Base-by-base conservation (phyloP, 192 early-diverging fungal genomes). In the Coemansia sp. region DNA sequence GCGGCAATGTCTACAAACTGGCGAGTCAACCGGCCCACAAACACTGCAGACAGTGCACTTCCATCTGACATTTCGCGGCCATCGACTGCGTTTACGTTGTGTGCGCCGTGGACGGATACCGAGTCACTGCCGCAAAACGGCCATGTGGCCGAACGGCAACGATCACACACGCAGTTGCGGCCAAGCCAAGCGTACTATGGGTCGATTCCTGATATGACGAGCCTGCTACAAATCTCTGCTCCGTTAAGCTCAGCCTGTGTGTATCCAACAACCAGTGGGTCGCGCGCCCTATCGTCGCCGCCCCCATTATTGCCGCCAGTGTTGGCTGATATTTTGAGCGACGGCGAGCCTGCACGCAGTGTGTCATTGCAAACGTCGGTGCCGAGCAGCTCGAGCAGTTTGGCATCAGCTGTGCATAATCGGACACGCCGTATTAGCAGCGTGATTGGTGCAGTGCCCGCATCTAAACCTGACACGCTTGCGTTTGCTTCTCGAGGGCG, bases 241-340 rank as follows among this genome's bases (percentile, higher is more conserved):
- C 9, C 62, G 14, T 50, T 57, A 21, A 57, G 56, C 14, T 53
- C 58, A 18, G 14, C 40, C 0, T 15, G 40, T 5, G 2, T 7
- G 40, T 44, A 44, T 44, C 15, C 40, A 14, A 14, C 52, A 25
- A 25, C 47, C 51, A n/a, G 20, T n/a, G 14, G 42, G 47, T 25
- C 59, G 24, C 25, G 24, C 14, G 47, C 26, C 40, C 53, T 6
- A 14, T 14, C 25, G 34, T 10, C 60, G 4, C 56, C 57, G 31
- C 69, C 60, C 0, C 66, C 74, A 4, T 59, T 77, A 23, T 58
- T 77, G 6, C 65, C 74, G 3, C 69, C 67, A 1, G 67, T 77
- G 66, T 66, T 77, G 7, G 69, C 74, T 1, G 74, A 77, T 4
- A 64, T 77, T 50, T 59, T 77, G 14, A 70, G 48, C 34, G 66